Evolutionary conservation across 2,329 filamentous ascomycete genomes (phyloP).

Genomic region (Fusarium sambucinum): DNA sequence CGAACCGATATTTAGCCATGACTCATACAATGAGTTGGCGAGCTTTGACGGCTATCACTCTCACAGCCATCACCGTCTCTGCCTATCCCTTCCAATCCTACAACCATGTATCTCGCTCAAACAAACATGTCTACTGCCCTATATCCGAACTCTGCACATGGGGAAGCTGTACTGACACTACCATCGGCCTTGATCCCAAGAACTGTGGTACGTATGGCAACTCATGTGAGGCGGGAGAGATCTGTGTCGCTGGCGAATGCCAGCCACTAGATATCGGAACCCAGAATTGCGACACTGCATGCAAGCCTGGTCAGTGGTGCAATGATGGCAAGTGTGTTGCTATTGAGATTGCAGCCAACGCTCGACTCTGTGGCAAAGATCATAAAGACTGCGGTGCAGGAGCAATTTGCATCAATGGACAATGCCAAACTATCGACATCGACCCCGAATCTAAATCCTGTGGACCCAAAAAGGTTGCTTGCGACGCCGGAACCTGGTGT

Average conservation of each 20-base stretch:
- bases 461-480: slow-evolving; percentile 16
- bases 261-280: slow-evolving; percentile 15
- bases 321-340: slow-evolving; percentile 19
- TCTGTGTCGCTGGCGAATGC: slow-evolving; percentile 31
- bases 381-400: slow-evolving; percentile 9
- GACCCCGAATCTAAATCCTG: slow-evolving; percentile 30
- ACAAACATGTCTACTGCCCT: slow-evolving; percentile 15
- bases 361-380: slow-evolving; percentile 13
- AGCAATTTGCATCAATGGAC: slow-evolving; percentile 30
- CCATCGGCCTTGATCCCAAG: slow-evolving; percentile 33
- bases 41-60: slow-evolving; percentile 2
- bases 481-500: slow-evolving; percentile 39
- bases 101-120: slow-evolving; percentile 9
- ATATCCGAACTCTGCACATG: slow-evolving; percentile 23
- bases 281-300: slow-evolving; percentile 10
- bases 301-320: slow-evolving; percentile 32
- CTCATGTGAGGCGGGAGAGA: slow-evolving; percentile 22
- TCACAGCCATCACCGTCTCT: slow-evolving; percentile 4
- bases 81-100: slow-evolving; percentile 9
- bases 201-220: slow-evolving; percentile 26
- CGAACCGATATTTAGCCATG: slow-evolving; percentile 4
- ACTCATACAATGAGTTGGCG: slow-evolving; percentile 21
- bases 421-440: slow-evolving; percentile 27
- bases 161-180: slow-evolving; percentile 28
- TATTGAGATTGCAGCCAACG: slow-evolving; percentile 29